These are phyloP conservation scores for Macaranga tanarius DNA, from an alignment of 441 rosid genomes.

Conservation along the genomic window DNA sequence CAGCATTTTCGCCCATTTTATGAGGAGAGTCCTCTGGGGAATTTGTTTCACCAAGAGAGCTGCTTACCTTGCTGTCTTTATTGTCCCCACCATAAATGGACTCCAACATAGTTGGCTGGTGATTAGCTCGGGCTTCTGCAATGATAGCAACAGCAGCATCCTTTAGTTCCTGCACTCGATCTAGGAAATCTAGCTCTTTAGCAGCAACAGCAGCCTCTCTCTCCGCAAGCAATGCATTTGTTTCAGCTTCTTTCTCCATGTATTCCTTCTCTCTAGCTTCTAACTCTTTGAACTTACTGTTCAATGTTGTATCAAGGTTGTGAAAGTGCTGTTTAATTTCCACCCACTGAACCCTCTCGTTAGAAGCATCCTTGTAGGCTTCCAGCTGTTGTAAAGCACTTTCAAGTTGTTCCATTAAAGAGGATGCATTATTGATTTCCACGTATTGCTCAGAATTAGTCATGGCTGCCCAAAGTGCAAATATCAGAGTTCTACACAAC, in stretches of 20 bases:
- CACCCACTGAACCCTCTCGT: conserved; percentile 68
- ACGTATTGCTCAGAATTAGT: conserved; percentile 25
- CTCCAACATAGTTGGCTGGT: conserved; percentile 32
- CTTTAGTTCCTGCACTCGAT: conserved; percentile 74
- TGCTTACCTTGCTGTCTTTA: conserved; percentile 38
- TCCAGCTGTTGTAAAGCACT: conserved; percentile 78
- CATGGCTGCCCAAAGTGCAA: conserved; percentile 28
- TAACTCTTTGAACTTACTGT: conserved; percentile 71
- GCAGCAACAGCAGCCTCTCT: conserved; percentile 66
- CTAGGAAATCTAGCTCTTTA: conserved; percentile 62
- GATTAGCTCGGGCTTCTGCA: conserved; percentile 40
- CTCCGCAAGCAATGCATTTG: conserved; percentile 53
- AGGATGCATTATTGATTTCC: conserved; percentile 33
- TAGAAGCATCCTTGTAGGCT: conserved; percentile 60
- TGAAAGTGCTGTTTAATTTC: conserved; percentile 84
- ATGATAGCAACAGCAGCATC: conserved; percentile 70
- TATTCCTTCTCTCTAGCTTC: conserved; percentile 79
- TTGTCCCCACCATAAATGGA: conserved; percentile 40
- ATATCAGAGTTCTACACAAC: conserved; percentile 18
- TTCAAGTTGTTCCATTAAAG: conserved; percentile 85
- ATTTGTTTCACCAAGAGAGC: conserved; percentile 44
- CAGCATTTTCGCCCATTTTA: conserved; percentile 46
- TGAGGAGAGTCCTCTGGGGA: conserved; percentile 41
- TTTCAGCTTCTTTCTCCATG: conserved; percentile 62
- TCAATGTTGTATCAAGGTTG: conserved; percentile 71